Evolutionary conservation across 257 asterid genomes (phyloP), one percentile per base, ranked within the genome.

Genomic region (Asclepias syriaca): DNA sequence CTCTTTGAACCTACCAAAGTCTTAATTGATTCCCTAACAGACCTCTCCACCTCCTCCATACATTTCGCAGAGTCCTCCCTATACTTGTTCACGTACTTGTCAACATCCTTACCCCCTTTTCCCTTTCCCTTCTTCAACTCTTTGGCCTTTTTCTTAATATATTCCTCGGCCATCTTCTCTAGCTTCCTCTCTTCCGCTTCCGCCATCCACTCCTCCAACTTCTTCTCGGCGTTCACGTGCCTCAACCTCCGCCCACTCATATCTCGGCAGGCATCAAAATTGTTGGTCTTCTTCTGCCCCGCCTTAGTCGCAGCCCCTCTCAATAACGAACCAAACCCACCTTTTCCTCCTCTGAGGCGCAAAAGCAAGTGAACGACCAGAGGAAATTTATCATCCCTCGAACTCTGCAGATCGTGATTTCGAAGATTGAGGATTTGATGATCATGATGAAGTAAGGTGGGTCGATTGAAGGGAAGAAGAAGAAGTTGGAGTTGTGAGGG

Each of bases 161-260:
- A 94, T 13, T 88, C 97, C 83, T 91, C 99, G 9, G 97, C 99
- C 84, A 83, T 71, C 85, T 87, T 94, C 89, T 89, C 99, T 87
- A 94, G 66, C 81, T 78, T 88, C 89, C 99, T 83, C 76, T 94
- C 98, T 71, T 80, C 97, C 4, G 94, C 92, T 78, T 79, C 98
- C 16, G 92, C 96, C 80, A 77, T 85, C 99, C 99, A 92, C 81
- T 95, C 98, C 60, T 95, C 98, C 71, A 95, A 77, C 84, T 80
- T 95, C 91, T 92, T 95, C 91, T 95, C 99, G 63, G 98, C 97
- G 72, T 91, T 94, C 79, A 94, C 99, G 64, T 94, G 99, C 84
- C 98, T 89, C 80, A 94, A 72, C 86, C 99, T 90, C 77, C 99
- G 83, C 65, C 99, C 99, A 68, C 89, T 94, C 99, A 94, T 94